A percentile compares a stretch with the other conserved stretches of the same genome.
phyloP scores from a whole-genome alignment of 192 early-diverging fungal genomes.

The Backusella macrospora region DNA sequence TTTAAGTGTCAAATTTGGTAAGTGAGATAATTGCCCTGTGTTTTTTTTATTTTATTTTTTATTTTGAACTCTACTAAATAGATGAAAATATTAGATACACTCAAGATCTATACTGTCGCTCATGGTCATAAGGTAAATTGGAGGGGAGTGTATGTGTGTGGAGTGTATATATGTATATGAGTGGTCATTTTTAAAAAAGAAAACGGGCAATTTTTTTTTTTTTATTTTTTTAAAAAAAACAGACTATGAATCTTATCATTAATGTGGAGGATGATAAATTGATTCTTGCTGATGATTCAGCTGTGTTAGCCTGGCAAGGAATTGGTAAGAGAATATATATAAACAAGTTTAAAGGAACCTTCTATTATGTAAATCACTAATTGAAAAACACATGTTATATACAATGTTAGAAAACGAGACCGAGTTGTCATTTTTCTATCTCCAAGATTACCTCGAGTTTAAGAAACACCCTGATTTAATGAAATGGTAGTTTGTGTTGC shows the following conservation, averaged over 20 bases:
- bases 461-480: slow-evolving; percentile 72
- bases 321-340: slow-evolving; percentile 54
- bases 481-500: slow-evolving; percentile 64
- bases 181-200: not conserved
- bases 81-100: slow-evolving; percentile 54
- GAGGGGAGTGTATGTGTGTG: not conserved
- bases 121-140: slow-evolving; percentile 69
- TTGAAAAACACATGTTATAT: not conserved
- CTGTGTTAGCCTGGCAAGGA: slow-evolving; percentile 54
- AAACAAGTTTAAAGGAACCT: not conserved
- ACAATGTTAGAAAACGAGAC: slow-evolving; percentile 70
- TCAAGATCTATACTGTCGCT: slow-evolving; percentile 76
- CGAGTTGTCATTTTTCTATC: slow-evolving; percentile 83
- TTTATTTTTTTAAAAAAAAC: slow-evolving; percentile 8
- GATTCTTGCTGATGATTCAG: slow-evolving; percentile 61
- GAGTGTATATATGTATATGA: slow-evolving; percentile 25
- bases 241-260: slow-evolving; percentile 86
- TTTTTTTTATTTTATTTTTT: not conserved
- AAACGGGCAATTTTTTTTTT: not conserved
- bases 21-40: not conserved
- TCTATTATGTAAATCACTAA: not conserved
- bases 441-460: slow-evolving; percentile 68
- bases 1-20: slow-evolving; percentile 68
- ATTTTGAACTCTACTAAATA: not conserved
- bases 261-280: slow-evolving; percentile 76